Evolutionary conservation across 2,329 filamentous ascomycete species (phyloP).

Genomic region (Xylariaceae sp.): DNA sequence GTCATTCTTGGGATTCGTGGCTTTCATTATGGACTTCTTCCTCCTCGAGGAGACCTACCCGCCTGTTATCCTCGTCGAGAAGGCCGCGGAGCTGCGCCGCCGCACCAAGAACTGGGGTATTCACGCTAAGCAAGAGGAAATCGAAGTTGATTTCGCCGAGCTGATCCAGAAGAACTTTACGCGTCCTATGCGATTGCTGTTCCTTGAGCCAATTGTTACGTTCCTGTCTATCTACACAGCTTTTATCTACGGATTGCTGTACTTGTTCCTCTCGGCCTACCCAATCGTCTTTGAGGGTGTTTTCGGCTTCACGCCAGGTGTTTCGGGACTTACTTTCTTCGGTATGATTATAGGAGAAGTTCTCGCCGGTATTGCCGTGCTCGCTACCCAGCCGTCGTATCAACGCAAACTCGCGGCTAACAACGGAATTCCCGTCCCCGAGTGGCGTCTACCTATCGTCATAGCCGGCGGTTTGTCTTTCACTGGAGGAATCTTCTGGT

Average conservation of each 20-base stretch:
- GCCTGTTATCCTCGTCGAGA: constrained; percentile 58
- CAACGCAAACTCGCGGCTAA: constrained; percentile 65
- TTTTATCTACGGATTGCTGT: constrained; percentile 70
- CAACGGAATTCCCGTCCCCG: constrained; percentile 59
- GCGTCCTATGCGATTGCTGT: constrained; percentile 62
- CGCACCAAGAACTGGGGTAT: constrained; percentile 67
- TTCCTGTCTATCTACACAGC: constrained; percentile 67
- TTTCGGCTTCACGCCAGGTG: constrained; percentile 65
- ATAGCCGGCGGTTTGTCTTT: constrained; percentile 58
- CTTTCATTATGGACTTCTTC: constrained; percentile 56
- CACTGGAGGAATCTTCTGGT: constrained; percentile 69
- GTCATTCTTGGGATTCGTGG: constrained; percentile 59
- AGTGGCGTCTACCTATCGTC: constrained; percentile 63
- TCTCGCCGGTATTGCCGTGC: constrained; percentile 61
- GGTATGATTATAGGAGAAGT: constrained; percentile 76
- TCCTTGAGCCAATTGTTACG: constrained; percentile 66
- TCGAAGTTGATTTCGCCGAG: constrained; percentile 62
- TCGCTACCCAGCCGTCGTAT: constrained; percentile 63
- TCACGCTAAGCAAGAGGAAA: constrained; percentile 68
- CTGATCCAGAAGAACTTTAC: constrained; percentile 63
- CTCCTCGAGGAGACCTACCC: constrained; percentile 69
- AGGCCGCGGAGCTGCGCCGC: constrained; percentile 58
- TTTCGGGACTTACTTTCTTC: constrained; percentile 77
- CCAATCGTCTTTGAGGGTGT: constrained; percentile 73
- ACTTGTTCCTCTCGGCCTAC: constrained; percentile 82